Conservation (phyloP, 345 rosid genomes). For the Isatis tinctoria region DNA sequence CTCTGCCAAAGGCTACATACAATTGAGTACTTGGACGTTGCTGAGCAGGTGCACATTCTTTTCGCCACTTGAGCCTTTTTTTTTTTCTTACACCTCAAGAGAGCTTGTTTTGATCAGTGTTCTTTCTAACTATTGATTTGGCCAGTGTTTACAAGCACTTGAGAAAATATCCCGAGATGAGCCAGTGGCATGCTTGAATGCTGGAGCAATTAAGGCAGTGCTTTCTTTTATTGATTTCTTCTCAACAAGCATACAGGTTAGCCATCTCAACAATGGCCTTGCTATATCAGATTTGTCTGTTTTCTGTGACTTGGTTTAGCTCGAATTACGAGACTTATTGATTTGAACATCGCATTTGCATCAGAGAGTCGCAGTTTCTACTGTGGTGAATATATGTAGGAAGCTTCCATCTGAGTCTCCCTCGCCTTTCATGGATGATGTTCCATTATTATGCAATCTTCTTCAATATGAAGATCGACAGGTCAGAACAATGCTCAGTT, state of each 20-base stretch:
- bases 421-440: constrained; percentile 64
- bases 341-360: constrained; percentile 15
- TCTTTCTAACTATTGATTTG: constrained; percentile 8
- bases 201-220: constrained; percentile 90
- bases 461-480: constrained; percentile 87
- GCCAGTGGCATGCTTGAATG: constrained; percentile 79
- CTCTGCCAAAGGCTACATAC: constrained; percentile 74
- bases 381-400: constrained; percentile 84
- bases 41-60: constrained; percentile 68
- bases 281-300: background rate
- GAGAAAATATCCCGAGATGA: constrained; percentile 91
- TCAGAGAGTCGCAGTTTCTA: constrained; percentile 91
- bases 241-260: constrained; percentile 83
- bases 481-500: constrained; percentile 35
- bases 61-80: background rate
- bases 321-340: background rate
- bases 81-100: background rate
- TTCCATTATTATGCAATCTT: constrained; percentile 83
- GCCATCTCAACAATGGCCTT: constrained; percentile 1
- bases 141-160: constrained; percentile 95
- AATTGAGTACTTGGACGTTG: constrained; percentile 87
- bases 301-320: background rate
- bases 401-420: constrained; percentile 67
- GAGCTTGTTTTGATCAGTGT: background rate
- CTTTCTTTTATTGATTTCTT: constrained; percentile 78